A percentile compares a stretch with the other conserved stretches of the same genome.
Conservation (phyloP, 768 basidiomycete genomes). For the Pluteus cervinus region DNA sequence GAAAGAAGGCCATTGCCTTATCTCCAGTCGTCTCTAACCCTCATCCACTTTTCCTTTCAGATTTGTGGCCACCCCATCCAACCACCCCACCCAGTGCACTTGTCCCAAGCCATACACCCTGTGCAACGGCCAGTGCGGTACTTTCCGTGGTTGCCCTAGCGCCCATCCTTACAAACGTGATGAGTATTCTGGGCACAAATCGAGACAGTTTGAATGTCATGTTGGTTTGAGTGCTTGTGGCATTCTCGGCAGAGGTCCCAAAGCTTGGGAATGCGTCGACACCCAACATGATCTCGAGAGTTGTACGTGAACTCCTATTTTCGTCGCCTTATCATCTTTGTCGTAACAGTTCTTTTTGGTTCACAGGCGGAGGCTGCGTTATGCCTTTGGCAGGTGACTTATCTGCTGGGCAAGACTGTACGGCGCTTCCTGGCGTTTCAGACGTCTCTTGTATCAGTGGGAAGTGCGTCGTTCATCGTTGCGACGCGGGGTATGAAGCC, state of each 20-base stretch:
- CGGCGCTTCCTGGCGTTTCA: constrained; percentile 38
- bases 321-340: not conserved
- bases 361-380: constrained; percentile 42
- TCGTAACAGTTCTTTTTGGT: constrained; percentile 2
- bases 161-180: constrained; percentile 27
- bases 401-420: constrained; percentile 42
- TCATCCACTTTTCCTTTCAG: constrained; percentile 13
- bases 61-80: constrained; percentile 23
- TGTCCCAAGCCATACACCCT: constrained; percentile 34
- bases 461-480: constrained; percentile 37
- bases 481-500: constrained; percentile 35
- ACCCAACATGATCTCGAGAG: constrained; percentile 43
- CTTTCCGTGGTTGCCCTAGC: constrained; percentile 27
- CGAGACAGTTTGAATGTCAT: no score
- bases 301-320: constrained; percentile 29
- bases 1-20: constrained; percentile 9
- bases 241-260: constrained; percentile 28
- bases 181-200: constrained; percentile 15
- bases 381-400: constrained; percentile 22
- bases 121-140: constrained; percentile 46
- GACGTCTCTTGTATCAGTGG: constrained; percentile 43
- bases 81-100: constrained; percentile 31
- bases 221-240: constrained; percentile 36
- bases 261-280: constrained; percentile 45
- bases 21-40: not conserved